phyloP scores from a whole-genome alignment of 1,139 yeast genomes.

The Yamadazyma atlantica region DNA sequence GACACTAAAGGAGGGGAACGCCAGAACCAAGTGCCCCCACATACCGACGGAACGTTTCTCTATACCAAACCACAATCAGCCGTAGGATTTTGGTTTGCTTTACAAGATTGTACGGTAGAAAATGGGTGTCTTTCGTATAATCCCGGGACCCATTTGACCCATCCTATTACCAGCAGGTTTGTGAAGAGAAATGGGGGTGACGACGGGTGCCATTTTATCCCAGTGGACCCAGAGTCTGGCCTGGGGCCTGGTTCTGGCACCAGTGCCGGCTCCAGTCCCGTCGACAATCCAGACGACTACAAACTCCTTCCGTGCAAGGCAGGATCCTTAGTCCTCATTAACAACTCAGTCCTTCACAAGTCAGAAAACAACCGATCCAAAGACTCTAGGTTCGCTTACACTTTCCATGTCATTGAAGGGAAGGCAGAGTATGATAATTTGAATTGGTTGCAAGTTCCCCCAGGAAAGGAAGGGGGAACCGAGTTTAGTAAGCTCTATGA shows the following conservation, averaged over 20 bases:
- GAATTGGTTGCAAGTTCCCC: conserved; percentile 81
- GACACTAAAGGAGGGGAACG: conserved; percentile 28
- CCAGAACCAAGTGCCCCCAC: conserved; percentile 72
- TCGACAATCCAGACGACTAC: conserved; percentile 38
- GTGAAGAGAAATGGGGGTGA: conserved; percentile 50
- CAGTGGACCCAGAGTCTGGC: no score
- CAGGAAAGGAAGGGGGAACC: conserved; percentile 54
- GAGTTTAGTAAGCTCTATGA: conserved; percentile 52
- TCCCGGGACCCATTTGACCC: conserved; percentile 71
- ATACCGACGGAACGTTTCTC: conserved; percentile 73
- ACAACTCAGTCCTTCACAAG: conserved; percentile 70
- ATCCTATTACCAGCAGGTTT: conserved; percentile 63
- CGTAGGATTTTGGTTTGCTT: conserved; percentile 80
- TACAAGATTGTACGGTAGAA: conserved; percentile 65
- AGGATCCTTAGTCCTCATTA: conserved; percentile 67
- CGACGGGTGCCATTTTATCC: conserved; percentile 53
- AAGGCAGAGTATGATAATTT: conserved; percentile 52
- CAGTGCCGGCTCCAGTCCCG: conserved; percentile 18
- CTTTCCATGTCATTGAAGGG: conserved; percentile 80
- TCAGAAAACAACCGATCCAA: conserved; percentile 59
- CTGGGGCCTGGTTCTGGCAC: no score
- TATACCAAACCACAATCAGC: conserved; percentile 73
- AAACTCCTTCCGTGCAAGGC: conserved; percentile 62
- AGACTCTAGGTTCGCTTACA: conserved; percentile 70
- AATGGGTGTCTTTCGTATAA: conserved; percentile 73